These are phyloP conservation scores for Maudiozyma barnettii DNA, from an alignment of 805 yeast genomes.

Conservation along the genomic window DNA sequence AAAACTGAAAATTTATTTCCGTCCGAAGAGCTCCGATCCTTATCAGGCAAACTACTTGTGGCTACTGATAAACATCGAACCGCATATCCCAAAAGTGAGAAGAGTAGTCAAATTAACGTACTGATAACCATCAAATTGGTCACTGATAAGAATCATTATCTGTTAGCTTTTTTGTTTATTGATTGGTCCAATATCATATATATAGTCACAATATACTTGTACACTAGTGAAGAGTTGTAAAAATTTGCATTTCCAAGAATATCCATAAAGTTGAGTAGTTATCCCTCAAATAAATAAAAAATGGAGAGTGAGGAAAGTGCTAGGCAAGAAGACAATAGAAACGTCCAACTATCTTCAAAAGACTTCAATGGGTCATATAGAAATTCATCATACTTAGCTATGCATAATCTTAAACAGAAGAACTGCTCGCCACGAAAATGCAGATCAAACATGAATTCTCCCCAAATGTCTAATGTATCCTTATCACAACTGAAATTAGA, in stretches of 20 bases:
- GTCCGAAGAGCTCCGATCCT: not conserved
- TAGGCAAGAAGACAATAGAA: not conserved
- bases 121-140: too few species aligned
- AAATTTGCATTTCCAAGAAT: too few species aligned
- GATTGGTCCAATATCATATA: too few species aligned
- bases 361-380: slow-evolving; percentile 23
- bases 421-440: not conserved
- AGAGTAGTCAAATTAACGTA: too few species aligned
- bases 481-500: slow-evolving; percentile 30
- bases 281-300: too few species aligned
- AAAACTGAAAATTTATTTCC: not conserved
- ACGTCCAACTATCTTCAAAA: not conserved
- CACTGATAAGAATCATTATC: too few species aligned
- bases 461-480: slow-evolving; percentile 26
- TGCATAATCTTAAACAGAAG: slow-evolving; percentile 3
- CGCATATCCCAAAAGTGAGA: too few species aligned
- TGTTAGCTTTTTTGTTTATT: too few species aligned
- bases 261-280: too few species aligned
- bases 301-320: too few species aligned
- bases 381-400: slow-evolving; percentile 16
- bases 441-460: not conserved
- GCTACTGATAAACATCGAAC: not conserved
- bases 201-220: too few species aligned
- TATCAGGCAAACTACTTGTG: not conserved
- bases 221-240: too few species aligned